Evolutionary conservation across 108 stramenopile species (phyloP).

Genomic region (Skeletonema marinoi): DNA sequence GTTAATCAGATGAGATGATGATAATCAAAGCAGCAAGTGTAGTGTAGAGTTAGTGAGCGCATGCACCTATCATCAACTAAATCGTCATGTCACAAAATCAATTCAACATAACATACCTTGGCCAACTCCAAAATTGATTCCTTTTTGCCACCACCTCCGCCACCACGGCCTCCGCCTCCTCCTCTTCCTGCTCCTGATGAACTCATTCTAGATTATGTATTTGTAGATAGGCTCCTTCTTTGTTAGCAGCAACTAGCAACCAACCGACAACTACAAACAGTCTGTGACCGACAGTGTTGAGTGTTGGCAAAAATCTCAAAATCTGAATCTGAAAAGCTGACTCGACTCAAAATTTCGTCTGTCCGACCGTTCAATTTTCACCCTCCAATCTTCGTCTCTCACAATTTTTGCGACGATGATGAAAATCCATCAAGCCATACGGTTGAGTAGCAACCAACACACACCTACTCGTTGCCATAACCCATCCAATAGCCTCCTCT

Average conservation of each 20-base stretch:
- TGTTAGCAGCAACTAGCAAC: too few species aligned
- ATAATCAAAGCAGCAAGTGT: not conserved
- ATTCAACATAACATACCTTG: constrained; percentile 33
- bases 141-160: constrained; percentile 60
- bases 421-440: not conserved
- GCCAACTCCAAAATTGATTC: constrained; percentile 85
- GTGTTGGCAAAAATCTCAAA: too few species aligned
- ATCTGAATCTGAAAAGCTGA: too few species aligned
- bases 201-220: not conserved
- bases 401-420: not conserved
- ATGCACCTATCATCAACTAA: too few species aligned
- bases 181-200: constrained; percentile 26
- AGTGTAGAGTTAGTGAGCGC: too few species aligned
- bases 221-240: too few species aligned
- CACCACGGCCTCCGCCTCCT: constrained; percentile 36
- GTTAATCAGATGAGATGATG: not conserved
- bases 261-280: too few species aligned
- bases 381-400: not conserved
- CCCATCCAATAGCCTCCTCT: too few species aligned
- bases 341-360: not conserved
- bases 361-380: not conserved
- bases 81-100: not conserved
- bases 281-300: too few species aligned
- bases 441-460: not conserved
- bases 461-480: not conserved